A percentile compares a stretch with the other conserved stretches of the same genome.
Conservation (phyloP, 352 stramenopile species). For the Globisporangium paroecandrum region DNA sequence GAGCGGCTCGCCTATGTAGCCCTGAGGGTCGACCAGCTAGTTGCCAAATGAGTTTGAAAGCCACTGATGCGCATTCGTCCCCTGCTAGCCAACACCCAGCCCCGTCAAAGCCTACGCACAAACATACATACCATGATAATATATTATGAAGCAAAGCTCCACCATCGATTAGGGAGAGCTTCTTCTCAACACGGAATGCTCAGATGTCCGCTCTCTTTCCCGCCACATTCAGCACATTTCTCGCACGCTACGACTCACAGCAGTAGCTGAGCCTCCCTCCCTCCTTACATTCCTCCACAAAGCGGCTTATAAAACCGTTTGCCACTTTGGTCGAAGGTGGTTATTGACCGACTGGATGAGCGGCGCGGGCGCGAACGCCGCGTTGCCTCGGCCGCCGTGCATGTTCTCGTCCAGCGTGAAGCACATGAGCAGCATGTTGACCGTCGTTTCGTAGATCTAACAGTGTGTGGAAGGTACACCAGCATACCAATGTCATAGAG, state of each 20-base stretch:
- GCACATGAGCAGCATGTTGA: constrained; percentile 84
- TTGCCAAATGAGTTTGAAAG: too few species aligned
- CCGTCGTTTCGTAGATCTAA: constrained; percentile 82
- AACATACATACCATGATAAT: not conserved
- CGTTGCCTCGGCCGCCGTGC: constrained; percentile 72
- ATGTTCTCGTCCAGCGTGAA: constrained; percentile 85
- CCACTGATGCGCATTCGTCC: too few species aligned
- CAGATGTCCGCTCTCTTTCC: not conserved
- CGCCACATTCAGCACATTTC: not conserved
- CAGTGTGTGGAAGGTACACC: too few species aligned
- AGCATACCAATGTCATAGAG: not conserved
- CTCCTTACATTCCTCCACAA: not conserved
- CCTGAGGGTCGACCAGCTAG: too few species aligned
- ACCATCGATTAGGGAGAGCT: not conserved
- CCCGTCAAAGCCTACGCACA: too few species aligned
- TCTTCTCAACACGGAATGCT: not conserved
- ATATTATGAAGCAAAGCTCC: not conserved
- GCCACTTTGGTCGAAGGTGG: constrained; percentile 81
- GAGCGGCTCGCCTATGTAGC: too few species aligned
- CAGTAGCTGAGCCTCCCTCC: not conserved
- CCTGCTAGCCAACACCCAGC: too few species aligned
- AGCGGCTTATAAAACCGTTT: constrained; percentile 31
- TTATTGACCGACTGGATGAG: constrained; percentile 78
- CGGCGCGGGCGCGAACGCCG: constrained; percentile 51
- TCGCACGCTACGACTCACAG: too few species aligned